Percentiles rank a stretch among this genome's conserved stretches.
phyloP scores from a whole-genome alignment of 768 basidiomycete genomes.

The Russula sp. region DNA sequence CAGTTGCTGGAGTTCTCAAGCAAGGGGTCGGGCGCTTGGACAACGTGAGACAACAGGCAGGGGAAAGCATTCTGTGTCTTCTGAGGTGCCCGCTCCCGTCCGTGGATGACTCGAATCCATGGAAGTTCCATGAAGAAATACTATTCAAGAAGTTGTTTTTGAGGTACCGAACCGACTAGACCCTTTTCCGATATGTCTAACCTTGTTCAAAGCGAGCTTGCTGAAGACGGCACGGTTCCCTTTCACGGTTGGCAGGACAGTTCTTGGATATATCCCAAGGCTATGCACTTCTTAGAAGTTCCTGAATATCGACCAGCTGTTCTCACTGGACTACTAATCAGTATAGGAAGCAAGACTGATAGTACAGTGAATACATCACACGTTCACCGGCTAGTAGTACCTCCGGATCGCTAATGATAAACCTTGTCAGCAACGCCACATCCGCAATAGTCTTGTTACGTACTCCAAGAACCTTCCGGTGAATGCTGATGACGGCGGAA shows the following conservation, averaged over 20 bases:
- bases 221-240: conserved; percentile 24
- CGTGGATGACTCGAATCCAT: conserved; percentile 34
- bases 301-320: conserved; percentile 53
- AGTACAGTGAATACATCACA: conserved; percentile 58
- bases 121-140: conserved; percentile 44
- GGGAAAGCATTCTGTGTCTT: conserved; percentile 49
- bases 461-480: conserved; percentile 50
- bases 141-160: conserved; percentile 49
- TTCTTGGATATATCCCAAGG: conserved; percentile 66
- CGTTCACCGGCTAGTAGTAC: conserved; percentile 9
- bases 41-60: conserved; percentile 79
- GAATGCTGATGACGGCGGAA: conserved; percentile 21
- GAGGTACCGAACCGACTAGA: conserved; percentile 31
- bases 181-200: neutral
- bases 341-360: conserved; percentile 76
- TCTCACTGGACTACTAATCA: conserved; percentile 67
- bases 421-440: conserved; percentile 55
- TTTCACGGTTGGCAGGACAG: conserved; percentile 58
- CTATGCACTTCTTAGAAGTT: conserved; percentile 57
- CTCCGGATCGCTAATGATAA: conserved; percentile 20
- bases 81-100: conserved; percentile 41
- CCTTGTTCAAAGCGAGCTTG: conserved; percentile 21
- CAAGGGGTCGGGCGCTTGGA: conserved; percentile 89
- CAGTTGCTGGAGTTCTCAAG: conserved; percentile 67
- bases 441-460: conserved; percentile 49